Base-by-base conservation (phyloP, 1,284 basidiomycete genomes). In the Sporisorium reilianum region DNA sequence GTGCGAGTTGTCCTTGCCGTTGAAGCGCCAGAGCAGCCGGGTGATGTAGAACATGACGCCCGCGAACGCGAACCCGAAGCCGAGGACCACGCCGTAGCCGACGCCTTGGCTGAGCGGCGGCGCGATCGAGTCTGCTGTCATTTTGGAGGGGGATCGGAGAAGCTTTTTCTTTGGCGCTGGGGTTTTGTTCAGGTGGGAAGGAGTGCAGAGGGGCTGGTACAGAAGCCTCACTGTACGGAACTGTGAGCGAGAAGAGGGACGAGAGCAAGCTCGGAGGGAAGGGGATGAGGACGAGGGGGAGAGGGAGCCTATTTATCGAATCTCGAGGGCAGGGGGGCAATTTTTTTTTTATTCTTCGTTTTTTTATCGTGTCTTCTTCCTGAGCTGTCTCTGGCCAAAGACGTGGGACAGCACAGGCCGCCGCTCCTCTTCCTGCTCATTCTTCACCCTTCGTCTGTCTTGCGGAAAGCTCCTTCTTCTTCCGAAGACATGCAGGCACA, bases 71-170 rank as follows among this genome's bases (percentile, higher is more conserved):
- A 75, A 62, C 0, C 80, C 78, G 40, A 82, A 65, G 16, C 84
- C 83, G 26, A 84, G 64, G n/a, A 83, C 75, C 18, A 83, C 79
- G 42, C 83, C 83, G 54, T 82, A 84, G 10, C 83, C 80, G 38
- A 66, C 76, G 14, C 82, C 80, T 41, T 84, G 80, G 25, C 55
- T 62, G n/a, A 82, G 72, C 4, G 80, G 78, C 0, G 75, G 70
- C 10, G 60, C 56, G 49, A 77, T 77, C 8, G 64, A 66, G 55
- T 72, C 63, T 42, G 63, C 68, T 22, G 68, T 54, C 62, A 65
- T 66, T 41, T 60, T 66, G n/a, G n/a, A n/a, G n/a, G n/a, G n/a
- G n/a, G n/a, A n/a, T 23, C 12, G 32, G 14, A 34, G 32, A 12
- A 8, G 18, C 40, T 41, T 41, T n/a, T 20, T n/a, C n/a, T n/a